Percentiles rank a stretch among this genome's conserved stretches.
Conservation (phyloP, 73 alveolate genomes). For the Blepharisma stoltei region DNA sequence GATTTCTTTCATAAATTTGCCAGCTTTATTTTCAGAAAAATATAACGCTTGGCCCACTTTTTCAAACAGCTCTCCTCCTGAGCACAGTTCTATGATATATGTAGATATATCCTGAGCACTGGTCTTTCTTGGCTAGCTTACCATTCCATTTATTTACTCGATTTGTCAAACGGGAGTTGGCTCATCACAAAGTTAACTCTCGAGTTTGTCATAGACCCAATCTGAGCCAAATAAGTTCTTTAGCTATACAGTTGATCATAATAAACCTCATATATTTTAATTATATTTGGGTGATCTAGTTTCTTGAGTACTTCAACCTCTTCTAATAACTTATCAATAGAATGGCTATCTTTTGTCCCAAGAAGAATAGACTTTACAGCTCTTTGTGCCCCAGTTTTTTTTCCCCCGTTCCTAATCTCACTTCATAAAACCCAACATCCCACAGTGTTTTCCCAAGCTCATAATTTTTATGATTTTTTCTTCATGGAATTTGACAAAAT, state of each 20-base stretch:
- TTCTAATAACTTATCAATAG: conserved; percentile 39
- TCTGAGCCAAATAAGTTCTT: too few relatives aligned
- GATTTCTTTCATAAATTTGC: conserved; percentile 58
- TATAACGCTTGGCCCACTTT: conserved; percentile 38
- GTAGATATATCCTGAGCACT: too few relatives aligned
- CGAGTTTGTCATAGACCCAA: too few relatives aligned
- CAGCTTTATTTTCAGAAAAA: conserved; percentile 67
- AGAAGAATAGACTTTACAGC: conserved; percentile 43
- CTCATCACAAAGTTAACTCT: too few relatives aligned
- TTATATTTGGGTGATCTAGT: conserved; percentile 72
- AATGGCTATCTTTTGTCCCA: background rate
- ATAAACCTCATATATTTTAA: conserved; percentile 73
- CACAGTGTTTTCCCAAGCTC: conserved; percentile 49
- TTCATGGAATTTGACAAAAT: conserved; percentile 4
- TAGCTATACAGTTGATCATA: conserved; percentile 58
- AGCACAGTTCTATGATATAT: conserved; percentile 59
- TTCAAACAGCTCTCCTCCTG: conserved; percentile 72
- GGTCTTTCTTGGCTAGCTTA: too few relatives aligned
- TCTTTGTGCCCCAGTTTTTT: conserved; percentile 33
- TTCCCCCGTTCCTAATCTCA: conserved; percentile 22
- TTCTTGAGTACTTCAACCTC: conserved; percentile 35
- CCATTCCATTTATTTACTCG: too few relatives aligned
- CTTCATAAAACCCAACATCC: conserved; percentile 44
- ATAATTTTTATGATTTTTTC: conserved; percentile 59
- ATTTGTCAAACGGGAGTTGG: too few relatives aligned